Conservation (phyloP, 2,329 filamentous ascomycete species). For the Acrocalymma vagum region DNA sequence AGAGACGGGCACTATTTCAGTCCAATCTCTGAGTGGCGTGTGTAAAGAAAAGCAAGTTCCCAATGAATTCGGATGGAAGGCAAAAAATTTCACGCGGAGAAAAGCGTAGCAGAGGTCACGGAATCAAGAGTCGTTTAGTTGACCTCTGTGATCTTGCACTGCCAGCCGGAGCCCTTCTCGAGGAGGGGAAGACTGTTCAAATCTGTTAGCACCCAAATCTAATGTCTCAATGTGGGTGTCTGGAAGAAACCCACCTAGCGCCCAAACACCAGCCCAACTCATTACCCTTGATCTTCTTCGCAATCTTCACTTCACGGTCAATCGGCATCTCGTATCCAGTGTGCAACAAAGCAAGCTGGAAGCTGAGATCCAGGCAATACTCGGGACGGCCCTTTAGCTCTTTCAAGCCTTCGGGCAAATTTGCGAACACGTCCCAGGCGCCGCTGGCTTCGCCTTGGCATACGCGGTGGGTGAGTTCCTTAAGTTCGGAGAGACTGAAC, state of each 20-base stretch:
- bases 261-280: constrained; percentile 98
- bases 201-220: constrained; percentile 54
- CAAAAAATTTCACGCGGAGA: too few relatives aligned
- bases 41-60: too few relatives aligned
- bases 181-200: constrained; percentile 78
- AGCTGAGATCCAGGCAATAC: constrained; percentile 93
- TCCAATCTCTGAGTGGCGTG: too few relatives aligned
- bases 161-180: constrained; percentile 84
- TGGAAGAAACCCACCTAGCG: constrained; percentile 74
- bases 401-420: constrained; percentile 77
- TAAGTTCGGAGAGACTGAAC: constrained; percentile 90
- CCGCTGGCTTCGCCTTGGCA: constrained; percentile 76
- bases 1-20: too few relatives aligned
- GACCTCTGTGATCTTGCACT: constrained; percentile 84
- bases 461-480: constrained; percentile 83
- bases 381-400: constrained; percentile 86
- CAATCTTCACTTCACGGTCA: constrained; percentile 94
- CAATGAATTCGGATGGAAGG: too few relatives aligned
- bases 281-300: constrained; percentile 98
- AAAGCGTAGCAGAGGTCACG: too few relatives aligned
- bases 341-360: constrained; percentile 91
- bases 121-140: too few relatives aligned
- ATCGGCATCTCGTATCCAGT: constrained; percentile 98
- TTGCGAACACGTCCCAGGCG: constrained; percentile 87
- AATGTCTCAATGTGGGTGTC: too few relatives aligned